phyloP scores from a whole-genome alignment of 106 monocot species.

The Acorus gramineus region DNA sequence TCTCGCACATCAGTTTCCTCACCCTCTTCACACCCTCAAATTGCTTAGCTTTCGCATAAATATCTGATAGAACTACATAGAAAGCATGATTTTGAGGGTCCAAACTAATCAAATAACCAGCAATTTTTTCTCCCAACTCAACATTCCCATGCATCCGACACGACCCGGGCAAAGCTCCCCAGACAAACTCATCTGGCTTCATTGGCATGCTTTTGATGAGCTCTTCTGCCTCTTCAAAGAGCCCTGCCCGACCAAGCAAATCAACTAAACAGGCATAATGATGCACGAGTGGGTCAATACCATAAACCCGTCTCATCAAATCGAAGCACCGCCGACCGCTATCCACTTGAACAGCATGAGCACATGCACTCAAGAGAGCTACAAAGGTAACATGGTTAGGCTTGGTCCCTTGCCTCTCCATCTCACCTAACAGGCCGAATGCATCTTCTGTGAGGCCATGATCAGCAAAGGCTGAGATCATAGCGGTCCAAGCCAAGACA shows the following conservation, averaged over 20 bases:
- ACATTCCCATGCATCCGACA: constrained; percentile 20
- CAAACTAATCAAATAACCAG: constrained; percentile 6
- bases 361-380: constrained; percentile 12
- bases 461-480: constrained; percentile 8
- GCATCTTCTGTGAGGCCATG: constrained; percentile 12
- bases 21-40: constrained; percentile 12
- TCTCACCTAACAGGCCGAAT: constrained; percentile 1
- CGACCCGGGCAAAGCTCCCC: constrained; percentile 13
- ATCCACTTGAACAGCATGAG: constrained; percentile 8
- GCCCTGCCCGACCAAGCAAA: constrained; percentile 12
- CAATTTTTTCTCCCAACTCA: constrained; percentile 9
- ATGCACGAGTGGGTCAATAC: constrained; percentile 6
- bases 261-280: background rate
- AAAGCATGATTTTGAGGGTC: constrained; percentile 14
- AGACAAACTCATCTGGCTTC: constrained; percentile 11
- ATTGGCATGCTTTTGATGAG: constrained; percentile 10
- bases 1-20: constrained; percentile 1
- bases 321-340: constrained; percentile 10
- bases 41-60: constrained; percentile 9
- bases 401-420: constrained; percentile 6
- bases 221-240: constrained; percentile 9
- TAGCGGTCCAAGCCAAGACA: constrained; percentile 15
- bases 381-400: constrained; percentile 14
- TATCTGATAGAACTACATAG: constrained; percentile 16
- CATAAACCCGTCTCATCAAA: constrained; percentile 8